These are phyloP conservation scores for Poterioochromonas sp. DNA, from an alignment of 352 stramenopile species.

Conservation along the genomic window DNA sequence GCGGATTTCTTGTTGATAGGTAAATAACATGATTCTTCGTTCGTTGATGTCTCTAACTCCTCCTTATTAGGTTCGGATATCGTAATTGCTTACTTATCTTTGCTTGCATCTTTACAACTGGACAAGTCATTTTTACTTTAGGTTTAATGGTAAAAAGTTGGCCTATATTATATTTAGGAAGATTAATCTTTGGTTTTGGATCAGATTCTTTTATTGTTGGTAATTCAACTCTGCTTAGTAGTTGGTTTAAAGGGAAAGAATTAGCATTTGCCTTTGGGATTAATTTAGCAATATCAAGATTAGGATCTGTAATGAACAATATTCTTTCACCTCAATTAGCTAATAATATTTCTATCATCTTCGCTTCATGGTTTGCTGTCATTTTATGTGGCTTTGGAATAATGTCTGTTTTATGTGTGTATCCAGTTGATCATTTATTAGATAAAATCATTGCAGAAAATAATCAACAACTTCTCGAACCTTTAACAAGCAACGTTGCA, in stretches of 20 bases:
- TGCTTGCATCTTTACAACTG: conserved; percentile 61
- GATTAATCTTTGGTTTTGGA: conserved; percentile 81
- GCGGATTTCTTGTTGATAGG: conserved; percentile 77
- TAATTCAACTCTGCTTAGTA: conserved; percentile 53
- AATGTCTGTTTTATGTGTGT: conserved; percentile 59
- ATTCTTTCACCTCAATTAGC: conserved; percentile 68
- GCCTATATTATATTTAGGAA: conserved; percentile 57
- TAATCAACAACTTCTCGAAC: too few relatives aligned
- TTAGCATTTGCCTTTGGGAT: conserved; percentile 78
- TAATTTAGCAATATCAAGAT: conserved; percentile 69
- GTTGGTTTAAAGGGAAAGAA: conserved; percentile 83
- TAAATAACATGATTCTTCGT: too few relatives aligned
- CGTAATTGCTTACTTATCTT: conserved; percentile 70
- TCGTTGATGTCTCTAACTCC: too few relatives aligned
- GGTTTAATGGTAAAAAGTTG: conserved; percentile 61
- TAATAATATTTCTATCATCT: conserved; percentile 52
- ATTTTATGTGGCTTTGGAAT: conserved; percentile 65
- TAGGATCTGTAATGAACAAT: conserved; percentile 85
- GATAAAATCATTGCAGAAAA: too few relatives aligned
- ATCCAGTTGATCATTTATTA: conserved; percentile 68
- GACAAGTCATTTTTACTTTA: conserved; percentile 73
- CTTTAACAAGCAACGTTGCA: too few relatives aligned
- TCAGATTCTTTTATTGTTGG: conserved; percentile 61
- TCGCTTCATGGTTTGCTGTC: conserved; percentile 69
- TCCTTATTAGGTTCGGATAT: too few relatives aligned